Base-by-base conservation (phyloP, 1,284 basidiomycete genomes). In the Acaromyces ingoldii region DNA sequence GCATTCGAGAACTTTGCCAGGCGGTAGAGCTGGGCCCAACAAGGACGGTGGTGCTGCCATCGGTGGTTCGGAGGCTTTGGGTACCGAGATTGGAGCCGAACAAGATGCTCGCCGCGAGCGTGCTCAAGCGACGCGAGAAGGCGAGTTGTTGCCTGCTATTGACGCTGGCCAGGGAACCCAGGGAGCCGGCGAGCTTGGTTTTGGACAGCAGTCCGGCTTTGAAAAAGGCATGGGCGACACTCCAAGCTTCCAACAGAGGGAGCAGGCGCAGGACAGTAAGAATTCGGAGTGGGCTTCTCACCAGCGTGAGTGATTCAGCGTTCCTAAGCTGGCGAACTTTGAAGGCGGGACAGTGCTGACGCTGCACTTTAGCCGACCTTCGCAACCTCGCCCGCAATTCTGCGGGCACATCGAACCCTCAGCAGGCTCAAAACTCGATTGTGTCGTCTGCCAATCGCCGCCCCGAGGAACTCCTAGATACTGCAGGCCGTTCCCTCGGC, bases 41-140 rank as follows among this genome's bases (percentile, higher is more conserved):
- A 51, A 51, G 36, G 49, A 48, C 29, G 26, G 28, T 2, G 33
- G 33, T 13, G 22, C 15, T 30, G 25, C n/a, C 28, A 36, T 39
- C 21, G 42, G 30, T 36, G 49, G 49, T 15, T 36, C 49, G n/a
- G 25, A 36, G 2, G 49, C 37, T 21, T 43, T 51, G 26, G 49
- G 43, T 21, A 51, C 29, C 11, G 49, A 51, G 36, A 51, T 51
- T 15, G 49, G 49, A 9, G 49, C 24, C 22, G 49, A 51, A 43
- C 21, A 13, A 1, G 49, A 51, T 21, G 49, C 49, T 29, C 24
- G 29, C n/a, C 17, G 49, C 15, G 49, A 51, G 17, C 42, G 49
- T 17, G 24, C 26, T 24, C 10, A 44, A 13, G 49, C 49, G 11
- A n/a, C 42, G 11, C 22, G 28, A 7, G 44, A 51, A 43, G 49